Percentiles rank a stretch among this genome's conserved stretches.
These are phyloP conservation scores for Licmophora abbreviata DNA, from an alignment of 108 stramenopile species.

Conservation along the genomic window DNA sequence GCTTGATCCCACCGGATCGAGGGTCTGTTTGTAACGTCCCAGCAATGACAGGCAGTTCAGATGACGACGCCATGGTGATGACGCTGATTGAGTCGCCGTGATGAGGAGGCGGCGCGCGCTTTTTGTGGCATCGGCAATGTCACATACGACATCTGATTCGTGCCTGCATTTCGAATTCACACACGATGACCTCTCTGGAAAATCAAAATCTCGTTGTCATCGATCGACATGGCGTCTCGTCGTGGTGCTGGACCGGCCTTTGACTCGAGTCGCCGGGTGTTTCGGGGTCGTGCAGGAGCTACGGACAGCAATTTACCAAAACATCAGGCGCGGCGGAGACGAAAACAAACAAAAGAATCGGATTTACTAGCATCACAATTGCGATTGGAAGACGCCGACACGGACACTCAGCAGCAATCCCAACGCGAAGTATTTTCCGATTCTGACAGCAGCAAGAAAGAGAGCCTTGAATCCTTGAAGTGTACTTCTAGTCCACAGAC, in stretches of 20 bases:
- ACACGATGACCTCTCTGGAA: too few species aligned
- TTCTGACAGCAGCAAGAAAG: not conserved
- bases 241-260: too few species aligned
- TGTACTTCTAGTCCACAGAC: not conserved
- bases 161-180: too few species aligned
- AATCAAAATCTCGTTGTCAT: too few species aligned
- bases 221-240: too few species aligned
- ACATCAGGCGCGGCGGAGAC: constrained; percentile 31
- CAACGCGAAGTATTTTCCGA: not conserved
- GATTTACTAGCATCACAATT: not conserved
- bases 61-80: not conserved
- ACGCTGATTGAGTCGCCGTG: too few species aligned
- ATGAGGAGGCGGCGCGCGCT: too few species aligned
- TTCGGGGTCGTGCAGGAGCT: constrained; percentile 48
- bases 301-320: constrained; percentile 53
- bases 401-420: not conserved
- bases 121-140: too few species aligned
- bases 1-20: constrained; percentile 58
- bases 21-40: constrained; percentile 76
- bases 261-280: constrained; percentile 45
- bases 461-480: not conserved
- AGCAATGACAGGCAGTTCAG: constrained; percentile 30
- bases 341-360: constrained; percentile 3
- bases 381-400: constrained; percentile 3
- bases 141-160: too few species aligned